phyloP scores from a whole-genome alignment of 306 rosid genomes.

The Pyrus bretschneideri region DNA sequence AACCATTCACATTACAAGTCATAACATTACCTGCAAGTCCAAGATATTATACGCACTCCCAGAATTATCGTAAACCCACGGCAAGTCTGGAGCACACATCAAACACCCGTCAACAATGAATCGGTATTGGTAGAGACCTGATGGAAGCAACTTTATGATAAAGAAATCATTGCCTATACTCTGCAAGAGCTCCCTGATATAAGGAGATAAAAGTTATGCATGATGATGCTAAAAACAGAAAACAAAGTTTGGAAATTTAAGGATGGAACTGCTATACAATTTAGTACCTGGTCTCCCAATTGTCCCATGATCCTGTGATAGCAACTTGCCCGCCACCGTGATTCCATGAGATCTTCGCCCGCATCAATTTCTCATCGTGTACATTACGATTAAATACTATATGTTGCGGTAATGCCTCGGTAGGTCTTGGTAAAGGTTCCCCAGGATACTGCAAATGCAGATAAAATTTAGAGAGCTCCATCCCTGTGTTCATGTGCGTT shows the following conservation, averaged over 20 bases:
- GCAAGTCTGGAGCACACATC: slow-evolving; percentile 68
- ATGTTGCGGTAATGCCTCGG: slow-evolving; percentile 18
- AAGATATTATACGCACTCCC: slow-evolving; percentile 65
- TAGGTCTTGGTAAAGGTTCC: slow-evolving; percentile 24
- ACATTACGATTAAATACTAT: slow-evolving; percentile 27
- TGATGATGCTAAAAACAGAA: not conserved
- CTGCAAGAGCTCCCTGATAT: slow-evolving; percentile 61
- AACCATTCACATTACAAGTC: not conserved
- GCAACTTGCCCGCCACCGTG: slow-evolving; percentile 55
- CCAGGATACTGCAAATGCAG: slow-evolving; percentile 40
- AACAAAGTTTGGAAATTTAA: slow-evolving; percentile 1
- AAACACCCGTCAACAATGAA: slow-evolving; percentile 72
- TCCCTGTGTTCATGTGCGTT: not conserved
- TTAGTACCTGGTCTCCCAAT: slow-evolving; percentile 64
- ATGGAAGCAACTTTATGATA: slow-evolving; percentile 48
- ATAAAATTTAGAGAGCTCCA: slow-evolving; percentile 10
- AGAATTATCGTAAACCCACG: slow-evolving; percentile 37
- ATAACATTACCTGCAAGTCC: slow-evolving; percentile 63
- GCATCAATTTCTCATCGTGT: slow-evolving; percentile 29
- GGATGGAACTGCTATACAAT: not conserved
- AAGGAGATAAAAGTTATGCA: slow-evolving; percentile 15
- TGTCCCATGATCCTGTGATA: slow-evolving; percentile 83
- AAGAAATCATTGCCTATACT: slow-evolving; percentile 28
- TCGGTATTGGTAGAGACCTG: slow-evolving; percentile 59
- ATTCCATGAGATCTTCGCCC: slow-evolving; percentile 60